These are phyloP conservation scores for Pestalotiopsis sp. DNA, from an alignment of 2,329 filamentous ascomycete species.

Conservation along the genomic window DNA sequence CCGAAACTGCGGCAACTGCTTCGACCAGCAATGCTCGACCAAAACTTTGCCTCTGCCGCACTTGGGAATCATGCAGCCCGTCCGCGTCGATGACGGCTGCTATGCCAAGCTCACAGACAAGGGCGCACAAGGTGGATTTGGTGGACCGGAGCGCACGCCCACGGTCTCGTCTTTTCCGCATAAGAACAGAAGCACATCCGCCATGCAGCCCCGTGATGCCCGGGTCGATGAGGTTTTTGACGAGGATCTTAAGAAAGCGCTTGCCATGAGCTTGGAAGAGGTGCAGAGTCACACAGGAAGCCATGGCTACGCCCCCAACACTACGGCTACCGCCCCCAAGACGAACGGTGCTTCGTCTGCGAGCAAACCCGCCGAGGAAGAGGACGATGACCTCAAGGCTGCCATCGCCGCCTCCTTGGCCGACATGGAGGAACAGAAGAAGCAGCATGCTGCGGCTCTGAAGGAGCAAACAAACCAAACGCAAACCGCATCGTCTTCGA, in stretches of 20 bases:
- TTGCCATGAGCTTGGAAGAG: slow-evolving; percentile 97
- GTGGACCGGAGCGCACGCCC: slow-evolving; percentile 40
- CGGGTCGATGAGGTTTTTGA: slow-evolving; percentile 90
- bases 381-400: slow-evolving; percentile 89
- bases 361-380: slow-evolving; percentile 67
- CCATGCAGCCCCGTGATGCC: slow-evolving; percentile 88
- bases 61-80: slow-evolving; percentile 85
- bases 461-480: slow-evolving; percentile 72
- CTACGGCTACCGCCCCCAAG: slow-evolving; percentile 34
- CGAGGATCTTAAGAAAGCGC: slow-evolving; percentile 87
- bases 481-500: slow-evolving; percentile 44
- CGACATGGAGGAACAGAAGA: slow-evolving; percentile 98
- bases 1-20: slow-evolving; percentile 95
- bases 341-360: slow-evolving; percentile 34
- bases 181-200: slow-evolving; percentile 64
- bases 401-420: slow-evolving; percentile 92
- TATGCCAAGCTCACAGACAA: slow-evolving; percentile 86
- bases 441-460: slow-evolving; percentile 79
- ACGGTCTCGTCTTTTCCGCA: slow-evolving; percentile 45
- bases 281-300: slow-evolving; percentile 65
- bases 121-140: slow-evolving; percentile 43
- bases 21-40: slow-evolving; percentile 91
- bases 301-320: slow-evolving; percentile 69
- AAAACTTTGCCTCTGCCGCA: slow-evolving; percentile 88
- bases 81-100: slow-evolving; percentile 94